Evolutionary conservation across 2,329 filamentous ascomycete species (phyloP), one percentile per base, ranked within the genome.

Genomic region (Epichloe brachyelytri): DNA sequence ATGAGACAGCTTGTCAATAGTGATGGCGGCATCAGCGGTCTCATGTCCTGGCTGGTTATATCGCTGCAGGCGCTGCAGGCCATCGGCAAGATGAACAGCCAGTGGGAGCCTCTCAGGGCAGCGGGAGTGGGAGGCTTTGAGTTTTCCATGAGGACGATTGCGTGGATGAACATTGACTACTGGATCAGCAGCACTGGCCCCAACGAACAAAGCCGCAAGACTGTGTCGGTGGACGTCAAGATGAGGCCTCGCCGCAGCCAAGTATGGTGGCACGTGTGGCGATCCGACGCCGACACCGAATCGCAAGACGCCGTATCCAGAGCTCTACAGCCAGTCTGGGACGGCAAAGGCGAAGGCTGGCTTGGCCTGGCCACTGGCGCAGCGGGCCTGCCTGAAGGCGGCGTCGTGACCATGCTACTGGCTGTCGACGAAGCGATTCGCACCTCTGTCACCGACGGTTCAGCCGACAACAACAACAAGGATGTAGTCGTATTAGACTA

Each of bases 51-150:
- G 60, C 68, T 86, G 30, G 74, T 76, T 1, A 64, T 74, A 19
- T 83, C 85, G 6, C 72, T 88, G 4, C 80, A 83, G 0, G 67
- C 88, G n/a, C 68, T 88, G 17, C 72, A 72, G 46, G 77, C 75
- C 1, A 66, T 90, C 2, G 75, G 80, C 54, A 67, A 69, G 37
- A 73, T 90, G 20, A 80, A 86, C 56, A 66, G 68, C 17, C 65
- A 68, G 2, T 82, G 80, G 76, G 65, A 67, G 12, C 58, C 62
- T 36, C 55, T 73, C 3, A 60, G 67, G 20, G 60, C 63, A 11
- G 70, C 66, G 11, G 70, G 71, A 36, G 70, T 73, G 48, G 75
- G 73, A 12, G 64, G 60, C 4, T 68, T 82, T 11, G 72, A 72
- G 39, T 68, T 84, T 40, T 71, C 75, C 19, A 69, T 76, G 51